Evolutionary conservation across 2,329 filamentous ascomycete genomes (phyloP).

Genomic region (Fusarium drepaniforme): DNA sequence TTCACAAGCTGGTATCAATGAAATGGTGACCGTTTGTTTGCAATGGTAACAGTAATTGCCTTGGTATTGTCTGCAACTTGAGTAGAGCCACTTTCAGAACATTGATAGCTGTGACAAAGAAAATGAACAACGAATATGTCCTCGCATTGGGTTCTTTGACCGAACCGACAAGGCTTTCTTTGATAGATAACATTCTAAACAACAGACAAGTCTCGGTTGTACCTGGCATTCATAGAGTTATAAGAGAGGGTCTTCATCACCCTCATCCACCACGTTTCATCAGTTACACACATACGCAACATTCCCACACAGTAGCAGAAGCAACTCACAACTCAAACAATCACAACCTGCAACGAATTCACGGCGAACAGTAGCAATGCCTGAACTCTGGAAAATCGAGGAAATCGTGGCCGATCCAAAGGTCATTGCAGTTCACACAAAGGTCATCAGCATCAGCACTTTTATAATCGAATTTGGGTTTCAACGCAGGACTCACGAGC

Average conservation of each 20-base stretch:
- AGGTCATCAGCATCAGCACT: neutral
- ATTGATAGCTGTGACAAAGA: neutral
- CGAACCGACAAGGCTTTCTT: neutral
- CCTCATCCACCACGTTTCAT: neutral
- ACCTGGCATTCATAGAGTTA: neutral
- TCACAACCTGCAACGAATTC: neutral
- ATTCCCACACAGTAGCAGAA: neutral
- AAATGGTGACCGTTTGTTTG: neutral
- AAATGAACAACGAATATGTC: neutral
- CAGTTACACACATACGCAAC: neutral
- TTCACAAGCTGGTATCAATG: neutral
- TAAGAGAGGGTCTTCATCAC: neutral
- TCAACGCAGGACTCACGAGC: neutral
- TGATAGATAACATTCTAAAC: neutral
- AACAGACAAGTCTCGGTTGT: neutral
- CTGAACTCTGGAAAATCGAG: neutral
- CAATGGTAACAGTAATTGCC: neutral
- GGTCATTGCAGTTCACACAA: neutral
- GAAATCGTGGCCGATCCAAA: neutral
- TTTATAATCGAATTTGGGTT: neutral
- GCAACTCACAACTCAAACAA: neutral
- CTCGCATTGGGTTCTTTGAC: neutral
- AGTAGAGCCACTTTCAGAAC: neutral
- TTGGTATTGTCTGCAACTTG: neutral
- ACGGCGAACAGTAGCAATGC: neutral